These are phyloP conservation scores for Fonsecaea multimorphosa DNA, from an alignment of 2,329 filamentous ascomycete genomes.

Conservation along the genomic window DNA sequence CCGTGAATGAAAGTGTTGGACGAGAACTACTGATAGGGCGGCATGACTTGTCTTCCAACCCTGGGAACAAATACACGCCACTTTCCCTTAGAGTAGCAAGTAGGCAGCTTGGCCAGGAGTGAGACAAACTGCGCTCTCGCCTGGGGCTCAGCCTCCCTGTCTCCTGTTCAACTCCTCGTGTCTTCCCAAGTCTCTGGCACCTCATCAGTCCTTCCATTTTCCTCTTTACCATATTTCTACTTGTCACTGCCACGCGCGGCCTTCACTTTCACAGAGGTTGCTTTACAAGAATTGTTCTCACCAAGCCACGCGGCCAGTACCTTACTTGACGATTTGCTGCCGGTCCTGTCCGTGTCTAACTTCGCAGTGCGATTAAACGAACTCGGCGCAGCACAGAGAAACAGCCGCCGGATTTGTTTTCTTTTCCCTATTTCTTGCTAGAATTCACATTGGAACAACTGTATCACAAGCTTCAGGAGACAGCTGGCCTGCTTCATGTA, in stretches of 20 bases:
- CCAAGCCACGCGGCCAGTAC: background rate
- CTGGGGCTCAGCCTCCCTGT: background rate
- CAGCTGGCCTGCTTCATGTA: slow-evolving; percentile 38
- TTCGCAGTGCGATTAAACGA: background rate
- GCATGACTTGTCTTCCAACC: background rate
- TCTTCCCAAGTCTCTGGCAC: background rate
- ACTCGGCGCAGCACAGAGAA: background rate
- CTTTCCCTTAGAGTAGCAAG: background rate
- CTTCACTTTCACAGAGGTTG: background rate
- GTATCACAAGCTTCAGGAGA: slow-evolving; percentile 30
- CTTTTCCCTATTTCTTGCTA: slow-evolving; percentile 14
- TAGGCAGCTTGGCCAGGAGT: background rate
- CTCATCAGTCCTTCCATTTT: background rate
- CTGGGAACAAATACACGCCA: too few relatives aligned
- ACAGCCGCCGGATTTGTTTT: background rate
- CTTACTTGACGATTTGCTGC: background rate
- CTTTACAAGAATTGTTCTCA: background rate
- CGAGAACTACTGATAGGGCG: background rate
- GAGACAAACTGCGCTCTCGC: background rate
- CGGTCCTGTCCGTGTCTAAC: background rate
- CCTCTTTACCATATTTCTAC: background rate
- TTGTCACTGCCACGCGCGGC: background rate
- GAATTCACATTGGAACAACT: slow-evolving; percentile 20
- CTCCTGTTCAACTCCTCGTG: background rate
- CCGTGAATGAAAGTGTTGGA: background rate